Conservation (phyloP, 1,284 basidiomycete species). For the Neotropicomus parvogracilis region DNA sequence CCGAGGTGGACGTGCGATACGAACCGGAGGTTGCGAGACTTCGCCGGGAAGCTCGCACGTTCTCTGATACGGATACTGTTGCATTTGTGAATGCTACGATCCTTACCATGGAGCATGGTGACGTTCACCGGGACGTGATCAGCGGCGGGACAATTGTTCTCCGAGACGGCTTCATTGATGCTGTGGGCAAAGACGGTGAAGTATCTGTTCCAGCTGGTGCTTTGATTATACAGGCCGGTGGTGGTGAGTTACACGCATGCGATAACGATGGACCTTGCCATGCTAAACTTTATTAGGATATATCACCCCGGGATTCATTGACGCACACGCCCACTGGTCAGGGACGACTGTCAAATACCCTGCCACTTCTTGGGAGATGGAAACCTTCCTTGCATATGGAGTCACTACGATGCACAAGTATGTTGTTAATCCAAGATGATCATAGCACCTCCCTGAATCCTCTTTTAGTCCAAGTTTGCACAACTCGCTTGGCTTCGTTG, state of each 20-base stretch:
- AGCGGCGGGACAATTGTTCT: conserved; percentile 48
- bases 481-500: conserved; percentile 57
- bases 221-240: conserved; percentile 53
- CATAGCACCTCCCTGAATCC: not conserved
- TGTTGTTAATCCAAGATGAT: conserved; percentile 15
- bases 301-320: conserved; percentile 67
- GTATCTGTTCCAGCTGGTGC: conserved; percentile 41
- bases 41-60: conserved; percentile 44
- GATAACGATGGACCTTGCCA: not conserved
- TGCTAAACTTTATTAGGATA: conserved; percentile 42
- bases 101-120: conserved; percentile 54
- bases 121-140: conserved; percentile 43
- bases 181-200: conserved; percentile 41
- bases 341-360: conserved; percentile 52
- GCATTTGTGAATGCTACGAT: conserved; percentile 65
- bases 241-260: conserved; percentile 43
- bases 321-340: conserved; percentile 71
- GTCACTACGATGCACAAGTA: conserved; percentile 76
- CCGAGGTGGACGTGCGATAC: conserved; percentile 56
- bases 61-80: conserved; percentile 42
- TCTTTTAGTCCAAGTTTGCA: conserved; percentile 57
- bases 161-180: conserved; percentile 53
- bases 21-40: conserved; percentile 58
- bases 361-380: conserved; percentile 67
- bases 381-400: conserved; percentile 73